Base-by-base conservation (phyloP, 768 basidiomycete species). In the Kondoa malvinella region DNA sequence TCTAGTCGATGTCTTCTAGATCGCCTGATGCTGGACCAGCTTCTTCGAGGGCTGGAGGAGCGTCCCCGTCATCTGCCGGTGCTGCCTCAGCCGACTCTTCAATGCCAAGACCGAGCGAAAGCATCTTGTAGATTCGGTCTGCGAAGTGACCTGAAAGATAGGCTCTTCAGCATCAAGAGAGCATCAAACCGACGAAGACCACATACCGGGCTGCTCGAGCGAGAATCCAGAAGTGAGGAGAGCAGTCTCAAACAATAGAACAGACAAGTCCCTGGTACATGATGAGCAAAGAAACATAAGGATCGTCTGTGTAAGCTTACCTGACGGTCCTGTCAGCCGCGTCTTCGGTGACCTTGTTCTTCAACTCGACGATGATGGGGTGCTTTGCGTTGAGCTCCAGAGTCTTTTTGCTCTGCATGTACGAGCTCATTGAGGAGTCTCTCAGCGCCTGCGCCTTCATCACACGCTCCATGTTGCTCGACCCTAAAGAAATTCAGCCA, bases 371-470 rank as follows among this genome's bases (percentile, higher is more conserved):
- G 80, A 99, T 81, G 81, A 97, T 94, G 57, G 88, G 80, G 81
- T 96, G 91, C 72, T 77, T 79, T 34, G 90, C 87, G 84, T 96
- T 95, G 72, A 96, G 84, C 81, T 96, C 94, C 70, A 96, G 84
- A 8, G 92, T 95, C 86, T 95, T 95, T 71, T 73, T 73, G 69
- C 87, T 88, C 31, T 90, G 89, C 94, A 96, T 97, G 83, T 96
- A 96, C 29, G 91, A 94, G 29, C 92, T 95, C 92, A 94, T 94
- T 69, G 88, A 90, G 21, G 89, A 89, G 78, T 94, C 91, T 71
- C 91, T 88, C 67, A 94, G 85, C 32, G 92, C 92, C 80, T 97
- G 92, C 15, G 94, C 92, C 81, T 94, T 94, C 94, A 97, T 96
- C 82, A 96, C 95, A 79, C 92, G 59, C 71, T 86, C 87, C 94